Base-by-base conservation (phyloP, 139 green algal genomes). In the Spirogloea muscicola region DNA sequence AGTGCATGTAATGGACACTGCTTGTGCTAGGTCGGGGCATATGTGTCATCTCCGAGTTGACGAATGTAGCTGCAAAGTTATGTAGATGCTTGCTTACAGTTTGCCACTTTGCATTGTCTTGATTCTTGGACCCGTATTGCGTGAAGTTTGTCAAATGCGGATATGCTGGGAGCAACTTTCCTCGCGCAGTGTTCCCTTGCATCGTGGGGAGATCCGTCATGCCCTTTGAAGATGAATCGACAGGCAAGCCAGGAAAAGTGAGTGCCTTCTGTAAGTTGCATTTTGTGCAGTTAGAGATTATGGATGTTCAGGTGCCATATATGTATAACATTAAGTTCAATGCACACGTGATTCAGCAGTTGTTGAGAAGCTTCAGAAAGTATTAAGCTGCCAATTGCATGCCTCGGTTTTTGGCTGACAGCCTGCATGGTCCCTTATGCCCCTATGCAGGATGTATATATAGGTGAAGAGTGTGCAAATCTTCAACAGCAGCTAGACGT, bases 141-240 rank as follows among this genome's bases (percentile, higher is more conserved):
- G 25, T 29, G 63, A 77, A 89, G 84, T 87, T 88, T n/a, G 79
- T 91, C 59, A 92, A 92, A 38, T 88, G 81, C 41, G 86, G 87
- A 0, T 89, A 90, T 67, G 84, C 88, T 2, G 88, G 87, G 0
- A 87, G 93, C 46, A 83, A 77, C 44, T 87, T 89, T 49, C 87
- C 88, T 0, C 68, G 74, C 2, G 72, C 61, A 7, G 41, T 78
- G 18, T 88, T 93, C 40, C 88, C 89, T 37, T 90, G 83, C 72
- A 75, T 91, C 9, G 84, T 82, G 2, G 82, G 82, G 29, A 40
- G 71, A 16, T 62, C 70, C 13, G 51, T 81, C 21, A 18, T 86
- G 5, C 76, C 76, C 3, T 77, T 63, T 46, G 81, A 84, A 42
- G 76, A 86, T n/a, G n/a, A n/a, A n/a, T n/a, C n/a, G n/a, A n/a